Evolutionary conservation across 2,329 filamentous ascomycete genomes (phyloP), one percentile per base, ranked within the genome.

Genomic region (Ophiostoma pallidulum): DNA sequence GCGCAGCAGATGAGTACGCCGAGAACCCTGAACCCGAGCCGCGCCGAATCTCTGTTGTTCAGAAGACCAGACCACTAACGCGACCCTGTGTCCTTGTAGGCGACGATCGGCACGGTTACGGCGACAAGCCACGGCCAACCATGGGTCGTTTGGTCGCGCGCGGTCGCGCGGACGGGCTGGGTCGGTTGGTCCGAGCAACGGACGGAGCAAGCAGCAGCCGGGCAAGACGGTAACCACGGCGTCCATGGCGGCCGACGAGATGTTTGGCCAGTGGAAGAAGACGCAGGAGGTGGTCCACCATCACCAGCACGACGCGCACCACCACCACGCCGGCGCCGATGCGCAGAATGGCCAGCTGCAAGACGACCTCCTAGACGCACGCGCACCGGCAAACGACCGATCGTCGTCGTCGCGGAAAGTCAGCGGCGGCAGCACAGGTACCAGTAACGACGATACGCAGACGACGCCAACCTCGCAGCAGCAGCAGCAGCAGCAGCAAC

Each of bases 111-210:
- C 64, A 70, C 32, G 65, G 62, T 51, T 67, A 61, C 56, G 63
- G 67, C 33, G 71, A 76, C 60, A 67, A 70, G 44, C 71, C 75
- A 53, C 74, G 74, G 57, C 51, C 1, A 52, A 39, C 33, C 50
- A 77, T 3, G 79, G 79, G 35, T 79, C 79, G 3, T 83, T 83
- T 62, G 79, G 79, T 50, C 81, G 80, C 60, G 81, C 79, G 41
- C 71, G 79, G 51, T 80, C 78, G 40, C 72, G 78, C 55, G 38
- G 29, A 33, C 52, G 48, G 14, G 14, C 28, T 0, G 52, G 53
- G 14, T 48, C 49, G 32, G 47, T 47, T 20, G 49, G 51, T 10
- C 52, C 52, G 2, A 32, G 47, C 22, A 22, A 50, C 28, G 45
- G 32, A 14, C 49, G 51, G 4, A 39, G 41, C 16, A 41, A 43